A percentile compares a stretch with the other conserved stretches of the same genome.
These are phyloP conservation scores for Mallotus japonicus DNA, from an alignment of 441 rosid genomes.

Conservation along the genomic window DNA sequence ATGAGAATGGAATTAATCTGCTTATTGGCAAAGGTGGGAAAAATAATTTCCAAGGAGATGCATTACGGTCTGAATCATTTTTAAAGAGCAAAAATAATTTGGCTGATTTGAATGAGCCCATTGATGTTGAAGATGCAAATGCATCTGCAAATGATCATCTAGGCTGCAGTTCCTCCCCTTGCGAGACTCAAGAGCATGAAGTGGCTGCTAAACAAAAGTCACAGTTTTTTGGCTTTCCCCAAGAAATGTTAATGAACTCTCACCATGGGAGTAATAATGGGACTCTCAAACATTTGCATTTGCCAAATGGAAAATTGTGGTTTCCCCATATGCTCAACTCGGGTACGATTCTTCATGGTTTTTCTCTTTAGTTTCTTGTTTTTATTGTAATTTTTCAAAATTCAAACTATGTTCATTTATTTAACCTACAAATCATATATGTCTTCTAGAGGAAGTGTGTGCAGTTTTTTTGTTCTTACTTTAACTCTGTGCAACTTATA, in stretches of 20 bases:
- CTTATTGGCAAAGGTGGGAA: conserved; percentile 37
- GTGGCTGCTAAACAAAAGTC: conserved; percentile 34
- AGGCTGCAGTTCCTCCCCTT: conserved; percentile 32
- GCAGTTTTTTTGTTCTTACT: not conserved
- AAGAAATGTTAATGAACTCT: conserved; percentile 42
- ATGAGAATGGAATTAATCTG: conserved; percentile 37
- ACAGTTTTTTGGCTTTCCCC: conserved; percentile 39
- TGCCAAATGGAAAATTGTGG: conserved; percentile 40
- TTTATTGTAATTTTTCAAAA: conserved; percentile 14
- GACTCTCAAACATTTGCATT: conserved; percentile 28
- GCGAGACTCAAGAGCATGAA: conserved; percentile 41
- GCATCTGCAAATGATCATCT: conserved; percentile 47
- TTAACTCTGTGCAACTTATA: not conserved
- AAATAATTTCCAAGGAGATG: conserved; percentile 42
- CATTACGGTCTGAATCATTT: conserved; percentile 38
- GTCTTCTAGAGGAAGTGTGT: conserved; percentile 15
- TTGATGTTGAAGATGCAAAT: conserved; percentile 54
- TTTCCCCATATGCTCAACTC: conserved; percentile 44
- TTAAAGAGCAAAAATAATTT: conserved; percentile 48
- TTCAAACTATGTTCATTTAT: conserved; percentile 1
- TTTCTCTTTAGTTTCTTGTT: conserved; percentile 7
- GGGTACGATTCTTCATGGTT: conserved; percentile 41
- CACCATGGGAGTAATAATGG: conserved; percentile 38
- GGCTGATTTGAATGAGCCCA: conserved; percentile 85
- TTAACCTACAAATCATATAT: conserved; percentile 3